These are phyloP conservation scores for Metschnikowia lachancei DNA, from an alignment of 805 yeast species.

Conservation along the genomic window DNA sequence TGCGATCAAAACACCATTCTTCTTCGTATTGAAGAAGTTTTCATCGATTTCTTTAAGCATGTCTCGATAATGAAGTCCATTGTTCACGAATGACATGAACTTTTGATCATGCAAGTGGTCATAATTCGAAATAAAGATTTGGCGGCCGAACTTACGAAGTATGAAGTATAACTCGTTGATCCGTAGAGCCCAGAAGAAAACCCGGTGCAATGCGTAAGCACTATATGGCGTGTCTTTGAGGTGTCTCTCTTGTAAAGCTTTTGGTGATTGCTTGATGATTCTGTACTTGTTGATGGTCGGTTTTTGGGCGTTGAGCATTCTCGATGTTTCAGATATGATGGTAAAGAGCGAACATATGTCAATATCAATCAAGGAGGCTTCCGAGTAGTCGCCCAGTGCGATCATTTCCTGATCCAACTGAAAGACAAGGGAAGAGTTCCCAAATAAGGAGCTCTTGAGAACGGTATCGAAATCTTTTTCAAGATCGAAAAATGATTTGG, in stretches of 20 bases:
- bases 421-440: constrained; percentile 8
- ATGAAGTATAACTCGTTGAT: constrained; percentile 50
- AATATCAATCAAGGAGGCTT: constrained; percentile 38
- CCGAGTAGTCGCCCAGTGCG: constrained; percentile 18
- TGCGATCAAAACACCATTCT: constrained; percentile 49
- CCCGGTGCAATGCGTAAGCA: constrained; percentile 45
- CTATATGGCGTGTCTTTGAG: constrained; percentile 28
- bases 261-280: constrained; percentile 14
- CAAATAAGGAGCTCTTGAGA: constrained; percentile 12
- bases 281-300: constrained; percentile 12
- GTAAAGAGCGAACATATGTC: constrained; percentile 34
- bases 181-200: constrained; percentile 44
- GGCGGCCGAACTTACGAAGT: constrained; percentile 47
- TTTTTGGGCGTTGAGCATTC: constrained; percentile 27
- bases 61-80: constrained; percentile 17
- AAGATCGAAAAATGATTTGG: constrained; percentile 20
- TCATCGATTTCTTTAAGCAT: constrained; percentile 33
- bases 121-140: constrained; percentile 44
- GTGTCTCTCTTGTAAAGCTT: constrained; percentile 7
- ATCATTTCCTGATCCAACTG: constrained; percentile 6
- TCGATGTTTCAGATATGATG: constrained; percentile 27
- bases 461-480: constrained; percentile 28
- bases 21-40: constrained; percentile 42
- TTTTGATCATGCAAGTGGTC: constrained; percentile 44
- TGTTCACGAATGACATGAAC: constrained; percentile 29